Conservation (phyloP, 2,329 filamentous ascomycete genomes). For the Hansfordia pulvinata region DNA sequence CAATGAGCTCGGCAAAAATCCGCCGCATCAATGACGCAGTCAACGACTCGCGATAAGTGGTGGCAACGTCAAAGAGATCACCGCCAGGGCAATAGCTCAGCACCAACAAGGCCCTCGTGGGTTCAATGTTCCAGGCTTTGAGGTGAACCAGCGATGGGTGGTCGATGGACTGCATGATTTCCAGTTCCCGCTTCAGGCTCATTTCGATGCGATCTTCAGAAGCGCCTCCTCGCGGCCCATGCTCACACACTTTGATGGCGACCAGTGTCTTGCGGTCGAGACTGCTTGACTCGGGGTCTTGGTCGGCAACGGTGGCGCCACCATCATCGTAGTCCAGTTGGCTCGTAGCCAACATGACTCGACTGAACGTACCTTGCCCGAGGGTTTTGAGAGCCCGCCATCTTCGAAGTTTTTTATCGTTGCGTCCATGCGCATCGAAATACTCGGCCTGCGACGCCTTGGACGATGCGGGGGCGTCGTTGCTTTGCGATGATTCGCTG, state of each 20-base stretch:
- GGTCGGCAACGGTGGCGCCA: constrained; percentile 17
- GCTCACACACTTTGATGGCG: constrained; percentile 89
- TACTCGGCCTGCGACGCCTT: constrained; percentile 38
- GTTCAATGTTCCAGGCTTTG: constrained; percentile 81
- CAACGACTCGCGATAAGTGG: constrained; percentile 53
- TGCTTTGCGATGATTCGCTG: constrained; percentile 52
- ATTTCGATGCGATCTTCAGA: constrained; percentile 89
- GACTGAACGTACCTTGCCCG: constrained; percentile 90
- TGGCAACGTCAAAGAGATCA: constrained; percentile 88
- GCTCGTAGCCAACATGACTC: constrained; percentile 81
- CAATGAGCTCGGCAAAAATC: constrained; percentile 81
- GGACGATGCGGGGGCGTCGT: constrained; percentile 25
- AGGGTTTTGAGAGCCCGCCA: constrained; percentile 73
- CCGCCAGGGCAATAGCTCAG: constrained; percentile 88
- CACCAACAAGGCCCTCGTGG: constrained; percentile 69
- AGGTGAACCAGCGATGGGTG: constrained; percentile 86
- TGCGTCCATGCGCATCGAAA: constrained; percentile 55
- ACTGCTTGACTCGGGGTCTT: no score
- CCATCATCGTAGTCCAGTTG: constrained; percentile 43
- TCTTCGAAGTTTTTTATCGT: constrained; percentile 54
- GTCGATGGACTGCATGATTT: constrained; percentile 77
- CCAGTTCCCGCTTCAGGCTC: constrained; percentile 85
- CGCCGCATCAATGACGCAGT: constrained; percentile 59
- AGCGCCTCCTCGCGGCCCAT: constrained; percentile 84
- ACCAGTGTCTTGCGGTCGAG: constrained; percentile 69